Evolutionary conservation across 306 rosid genomes (phyloP).

Genomic region (Hylodesmum podocarpum): DNA sequence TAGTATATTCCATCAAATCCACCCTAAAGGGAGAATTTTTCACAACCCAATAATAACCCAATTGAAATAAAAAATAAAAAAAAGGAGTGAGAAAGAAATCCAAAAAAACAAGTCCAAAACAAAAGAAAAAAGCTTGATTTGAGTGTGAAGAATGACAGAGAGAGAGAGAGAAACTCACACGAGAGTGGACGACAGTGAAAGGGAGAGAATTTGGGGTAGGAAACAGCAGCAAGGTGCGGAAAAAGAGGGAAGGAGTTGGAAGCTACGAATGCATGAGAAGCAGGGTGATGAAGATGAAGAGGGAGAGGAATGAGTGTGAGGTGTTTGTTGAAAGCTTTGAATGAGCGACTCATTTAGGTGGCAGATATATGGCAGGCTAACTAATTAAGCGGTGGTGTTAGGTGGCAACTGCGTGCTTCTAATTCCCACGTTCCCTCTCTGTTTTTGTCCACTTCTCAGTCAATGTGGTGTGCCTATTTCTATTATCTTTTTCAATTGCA

Average conservation of each 20-base stretch:
- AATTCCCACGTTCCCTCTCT: not conserved
- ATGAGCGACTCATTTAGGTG: constrained; percentile 35
- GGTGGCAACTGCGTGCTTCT: not conserved
- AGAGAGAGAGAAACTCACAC: constrained; percentile 39
- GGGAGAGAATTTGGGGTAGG: not conserved
- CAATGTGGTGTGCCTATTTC: no score
- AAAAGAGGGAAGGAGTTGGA: not conserved
- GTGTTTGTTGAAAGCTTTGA: constrained; percentile 38
- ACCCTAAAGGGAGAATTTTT: constrained; percentile 2
- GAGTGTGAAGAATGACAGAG: not conserved
- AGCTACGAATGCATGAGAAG: constrained; percentile 4
- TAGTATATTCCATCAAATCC: not conserved
- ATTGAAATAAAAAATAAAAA: not conserved
- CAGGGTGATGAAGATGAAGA: not conserved
- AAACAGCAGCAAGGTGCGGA: not conserved
- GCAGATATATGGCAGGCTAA: not conserved
- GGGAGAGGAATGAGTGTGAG: not conserved
- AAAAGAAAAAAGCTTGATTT: not conserved
- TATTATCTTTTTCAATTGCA: no score
- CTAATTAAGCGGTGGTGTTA: constrained; percentile 16
- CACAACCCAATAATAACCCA: constrained; percentile 4
- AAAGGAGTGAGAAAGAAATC: not conserved
- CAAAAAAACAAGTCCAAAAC: not conserved
- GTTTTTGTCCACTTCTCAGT: not conserved
- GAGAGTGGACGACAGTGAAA: constrained; percentile 35